Base-by-base conservation (phyloP, 768 basidiomycete species). In the Pholiota molesta region DNA sequence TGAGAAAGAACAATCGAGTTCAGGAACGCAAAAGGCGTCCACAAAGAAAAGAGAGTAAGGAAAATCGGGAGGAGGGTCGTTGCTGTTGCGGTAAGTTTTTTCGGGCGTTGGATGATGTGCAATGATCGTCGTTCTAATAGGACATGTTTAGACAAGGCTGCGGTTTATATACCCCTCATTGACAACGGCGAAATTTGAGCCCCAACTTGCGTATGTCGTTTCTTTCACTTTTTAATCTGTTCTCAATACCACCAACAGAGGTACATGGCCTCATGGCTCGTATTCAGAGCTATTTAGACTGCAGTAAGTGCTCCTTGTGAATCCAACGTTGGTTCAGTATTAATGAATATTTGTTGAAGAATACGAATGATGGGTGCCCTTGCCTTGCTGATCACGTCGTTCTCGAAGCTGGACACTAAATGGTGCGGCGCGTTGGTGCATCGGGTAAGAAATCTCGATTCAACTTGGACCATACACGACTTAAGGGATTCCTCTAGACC, bases 341-440 rank as follows among this genome's bases (percentile, higher is more conserved):
- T 8, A 13, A 29, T 42, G 40, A n/a, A 54, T 42, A 5, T 23
- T 11, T 39, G 2, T 7, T 23, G 23, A 16, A 78, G 77, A 52
- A 66, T 65, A 26, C 73, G 73, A 42, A 60, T 77, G 16, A 62
- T 79, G 6, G 73, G 72, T 0, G 71, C 74, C 7, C 69, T 81
- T 5, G 69, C 72, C 1, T 67, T 82, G 11, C 69, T 82, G 17
- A 75, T 70, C 33, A 74, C 77, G 16, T 75, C 79, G 8, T 79
- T 82, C 58, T 66, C 73, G 1, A 77, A 76, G 33, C 66, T 81
- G 13, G 78, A 80, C 65, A 68, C 75, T 3, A 77, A 74, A 40
- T 81, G 80, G 79, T 81, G 81, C 60, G 78, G 76, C 55, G 74
- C 78, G 13, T 68, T 82, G 8, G 77, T 82, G 33, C 77, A 79